Evolutionary conservation across 1,284 basidiomycete genomes (phyloP).

Genomic region (Vanrija sp.): DNA sequence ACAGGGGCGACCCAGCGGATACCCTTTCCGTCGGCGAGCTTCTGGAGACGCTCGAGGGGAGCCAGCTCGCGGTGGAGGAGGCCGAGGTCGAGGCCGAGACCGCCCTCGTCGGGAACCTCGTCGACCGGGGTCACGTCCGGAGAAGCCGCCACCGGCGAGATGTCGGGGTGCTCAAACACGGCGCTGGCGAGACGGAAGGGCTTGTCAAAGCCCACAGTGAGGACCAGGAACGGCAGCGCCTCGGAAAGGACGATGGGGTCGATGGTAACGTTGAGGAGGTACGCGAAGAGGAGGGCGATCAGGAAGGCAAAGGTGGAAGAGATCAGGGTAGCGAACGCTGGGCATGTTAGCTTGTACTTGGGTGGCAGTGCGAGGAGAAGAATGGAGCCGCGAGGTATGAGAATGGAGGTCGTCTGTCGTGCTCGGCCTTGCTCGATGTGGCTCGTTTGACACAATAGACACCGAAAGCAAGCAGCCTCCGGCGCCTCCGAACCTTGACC

Average conservation of each 20-base stretch:
- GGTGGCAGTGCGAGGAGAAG: not conserved
- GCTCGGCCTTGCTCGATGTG: too few species aligned
- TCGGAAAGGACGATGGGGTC: conserved; percentile 88
- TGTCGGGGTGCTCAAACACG: conserved; percentile 81
- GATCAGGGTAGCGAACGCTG: conserved; percentile 73
- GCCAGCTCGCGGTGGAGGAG: conserved; percentile 46
- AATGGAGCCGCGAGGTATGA: not conserved
- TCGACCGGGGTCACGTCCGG: conserved; percentile 48
- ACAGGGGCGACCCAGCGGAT: conserved; percentile 54
- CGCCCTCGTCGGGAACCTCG: conserved; percentile 23
- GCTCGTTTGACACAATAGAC: too few species aligned
- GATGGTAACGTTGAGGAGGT: conserved; percentile 77
- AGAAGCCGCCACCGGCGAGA: conserved; percentile 50
- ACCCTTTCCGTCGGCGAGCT: conserved; percentile 46
- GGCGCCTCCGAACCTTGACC: too few species aligned
- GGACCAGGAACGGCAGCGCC: conserved; percentile 94
- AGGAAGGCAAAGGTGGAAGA: conserved; percentile 86
- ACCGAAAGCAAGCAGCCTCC: too few species aligned
- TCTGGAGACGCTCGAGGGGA: conserved; percentile 46
- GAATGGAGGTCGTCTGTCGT: not conserved
- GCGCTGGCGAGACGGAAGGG: conserved; percentile 86
- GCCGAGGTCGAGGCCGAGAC: conserved; percentile 40
- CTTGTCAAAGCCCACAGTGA: conserved; percentile 97
- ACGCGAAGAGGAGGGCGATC: conserved; percentile 77
- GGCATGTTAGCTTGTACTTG: conserved; percentile 6